phyloP scores from a whole-genome alignment of 148 eudicot species.

The Rhododendron ovatum region DNA sequence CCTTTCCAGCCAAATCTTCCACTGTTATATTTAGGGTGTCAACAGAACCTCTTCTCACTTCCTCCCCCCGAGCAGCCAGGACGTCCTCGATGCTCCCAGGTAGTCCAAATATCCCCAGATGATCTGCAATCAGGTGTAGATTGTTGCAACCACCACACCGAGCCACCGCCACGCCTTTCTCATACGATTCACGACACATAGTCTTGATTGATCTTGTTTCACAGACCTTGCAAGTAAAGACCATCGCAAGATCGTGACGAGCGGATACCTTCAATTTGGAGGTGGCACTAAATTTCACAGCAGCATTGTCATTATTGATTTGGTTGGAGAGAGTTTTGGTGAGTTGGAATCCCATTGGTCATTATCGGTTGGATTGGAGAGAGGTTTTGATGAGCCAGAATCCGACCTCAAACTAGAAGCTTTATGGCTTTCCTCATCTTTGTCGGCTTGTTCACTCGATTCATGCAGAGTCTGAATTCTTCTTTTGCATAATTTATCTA shows the following conservation, averaged over 20 bases:
- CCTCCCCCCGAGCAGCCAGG: slow-evolving; percentile 76
- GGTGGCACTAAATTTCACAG: slow-evolving; percentile 21
- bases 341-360: neutral
- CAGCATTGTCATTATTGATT: slow-evolving; percentile 9
- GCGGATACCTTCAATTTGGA: slow-evolving; percentile 61
- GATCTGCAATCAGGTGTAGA: slow-evolving; percentile 76
- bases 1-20: slow-evolving; percentile 76
- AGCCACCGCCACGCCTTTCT: slow-evolving; percentile 70
- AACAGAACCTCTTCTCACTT: slow-evolving; percentile 50
- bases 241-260: slow-evolving; percentile 78
- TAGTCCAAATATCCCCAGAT: slow-evolving; percentile 79
- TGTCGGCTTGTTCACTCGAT: slow-evolving; percentile 13
- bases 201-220: slow-evolving; percentile 78
- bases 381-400: neutral
- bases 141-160: slow-evolving; percentile 80
- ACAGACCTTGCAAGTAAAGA: slow-evolving; percentile 81
- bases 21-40: slow-evolving; percentile 73
- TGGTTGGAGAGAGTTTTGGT: slow-evolving; percentile 10
- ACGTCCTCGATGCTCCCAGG: slow-evolving; percentile 74
- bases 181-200: slow-evolving; percentile 75
- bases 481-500: slow-evolving; percentile 20
- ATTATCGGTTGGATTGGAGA: slow-evolving; percentile 11
- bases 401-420: slow-evolving; percentile 13
- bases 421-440: slow-evolving; percentile 19
- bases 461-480: slow-evolving; percentile 32